These are phyloP conservation scores for Candida pini DNA, from an alignment of 805 yeast species.

Conservation along the genomic window DNA sequence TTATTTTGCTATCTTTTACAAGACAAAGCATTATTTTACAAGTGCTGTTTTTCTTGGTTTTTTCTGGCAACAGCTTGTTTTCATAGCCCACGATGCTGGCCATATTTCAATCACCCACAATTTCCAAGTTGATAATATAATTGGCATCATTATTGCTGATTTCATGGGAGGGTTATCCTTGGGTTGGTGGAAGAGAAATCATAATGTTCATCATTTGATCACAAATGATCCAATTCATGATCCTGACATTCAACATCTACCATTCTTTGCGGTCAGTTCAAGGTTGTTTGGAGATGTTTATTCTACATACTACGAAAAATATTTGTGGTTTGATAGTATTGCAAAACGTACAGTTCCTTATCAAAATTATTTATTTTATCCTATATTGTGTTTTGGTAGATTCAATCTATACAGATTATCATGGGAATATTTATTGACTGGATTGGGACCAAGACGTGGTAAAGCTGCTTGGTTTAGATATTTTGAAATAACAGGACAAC, in stretches of 20 bases:
- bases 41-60: constrained; percentile 67
- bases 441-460: constrained; percentile 75
- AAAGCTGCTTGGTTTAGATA: constrained; percentile 84
- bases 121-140: constrained; percentile 66
- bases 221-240: constrained; percentile 94
- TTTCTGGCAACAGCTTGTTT: constrained; percentile 87
- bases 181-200: constrained; percentile 95
- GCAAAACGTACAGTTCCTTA: constrained; percentile 55
- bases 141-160: constrained; percentile 70
- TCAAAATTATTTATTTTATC: constrained; percentile 71
- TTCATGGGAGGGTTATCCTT: constrained; percentile 82
- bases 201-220: constrained; percentile 85
- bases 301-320: constrained; percentile 74
- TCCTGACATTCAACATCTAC: constrained; percentile 90
- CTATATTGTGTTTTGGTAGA: constrained; percentile 75
- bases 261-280: constrained; percentile 82
- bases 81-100: constrained; percentile 88
- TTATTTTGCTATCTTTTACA: constrained; percentile 44
- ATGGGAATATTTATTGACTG: constrained; percentile 70
- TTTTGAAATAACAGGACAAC: constrained; percentile 65
- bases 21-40: constrained; percentile 36
- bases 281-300: constrained; percentile 62
- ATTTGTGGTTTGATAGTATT: constrained; percentile 59
- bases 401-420: constrained; percentile 79
- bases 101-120: constrained; percentile 79